Evolutionary conservation across 441 rosid species (phyloP), one percentile per base, ranked within the genome.

Genomic region (Croton laevigatus): DNA sequence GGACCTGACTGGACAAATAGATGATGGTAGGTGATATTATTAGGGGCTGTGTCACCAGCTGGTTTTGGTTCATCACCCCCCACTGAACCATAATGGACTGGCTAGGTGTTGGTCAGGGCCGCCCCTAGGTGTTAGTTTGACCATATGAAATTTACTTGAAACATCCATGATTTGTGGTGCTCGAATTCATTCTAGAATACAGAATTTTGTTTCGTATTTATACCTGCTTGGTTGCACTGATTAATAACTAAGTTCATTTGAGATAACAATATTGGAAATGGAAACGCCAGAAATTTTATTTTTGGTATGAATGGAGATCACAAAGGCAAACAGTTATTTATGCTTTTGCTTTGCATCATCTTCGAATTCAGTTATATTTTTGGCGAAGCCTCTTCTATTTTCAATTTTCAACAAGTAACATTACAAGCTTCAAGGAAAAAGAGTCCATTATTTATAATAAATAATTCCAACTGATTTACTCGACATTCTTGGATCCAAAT

Each of bases 1-100:
- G 91, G 91, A 59, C 91, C 90, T 12, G 81, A 83, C 59, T 81
- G 89, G 92, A 80, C 73, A 42, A 16, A 48, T 36, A 32, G 64
- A 70, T 27, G 71, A 70, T 72, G 77, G 51, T 68, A 6, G 11
- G 11, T 19, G 14, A 45, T 40, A 40, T 9, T 40, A 40, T 9
- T 40, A 40, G 44, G 8, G 44, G 8, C 9, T 40, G 44, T 27
- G 44, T 6, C 8, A 40, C 44, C 8, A 40, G 8, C 44, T 9
- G 44, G 44, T 40, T 40, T 40, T 9, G 11, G 44, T 40, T 40
- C 44, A 40, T 40, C 2, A 40, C 44, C 44, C 44, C 44, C 44
- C 44, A 40, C 44, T 40, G 44, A 40, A 9, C 44, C 44, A 40
- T 40, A 40, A 40, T 40, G 44, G 44, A 40, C 44, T 40, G 44